phyloP scores from a whole-genome alignment of 2,329 filamentous ascomycete species.

The Colletotrichum falcatum region DNA sequence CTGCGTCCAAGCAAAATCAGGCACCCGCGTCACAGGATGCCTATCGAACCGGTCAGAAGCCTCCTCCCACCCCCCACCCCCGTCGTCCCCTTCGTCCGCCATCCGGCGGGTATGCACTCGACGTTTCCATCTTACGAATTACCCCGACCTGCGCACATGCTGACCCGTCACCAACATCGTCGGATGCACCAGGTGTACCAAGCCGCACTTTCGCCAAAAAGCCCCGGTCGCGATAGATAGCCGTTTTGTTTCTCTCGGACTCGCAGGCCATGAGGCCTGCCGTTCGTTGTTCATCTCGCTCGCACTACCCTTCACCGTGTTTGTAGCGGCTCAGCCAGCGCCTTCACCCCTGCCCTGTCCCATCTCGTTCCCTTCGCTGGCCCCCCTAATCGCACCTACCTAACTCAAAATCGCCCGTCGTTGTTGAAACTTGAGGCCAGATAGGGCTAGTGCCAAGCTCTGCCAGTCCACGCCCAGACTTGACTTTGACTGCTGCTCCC shows the following conservation, averaged over 20 bases:
- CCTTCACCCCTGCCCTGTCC: constrained; percentile 20
- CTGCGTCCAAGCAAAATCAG: constrained; percentile 2
- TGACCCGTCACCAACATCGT: constrained; percentile 16
- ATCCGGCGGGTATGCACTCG: constrained; percentile 15
- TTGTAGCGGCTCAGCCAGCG: background rate
- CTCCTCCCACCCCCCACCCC: too few species aligned
- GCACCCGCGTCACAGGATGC: constrained; percentile 25
- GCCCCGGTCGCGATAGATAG: constrained; percentile 14
- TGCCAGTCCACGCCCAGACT: constrained; percentile 30
- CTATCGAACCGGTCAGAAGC: constrained; percentile 21
- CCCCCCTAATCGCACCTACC: constrained; percentile 22
- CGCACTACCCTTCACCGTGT: constrained; percentile 24
- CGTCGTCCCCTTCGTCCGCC: constrained; percentile 15
- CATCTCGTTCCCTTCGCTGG: constrained; percentile 21
- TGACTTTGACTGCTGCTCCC: constrained; percentile 15
- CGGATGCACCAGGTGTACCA: constrained; percentile 1
- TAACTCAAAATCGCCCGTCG: constrained; percentile 14
- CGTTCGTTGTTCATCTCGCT: constrained; percentile 2
- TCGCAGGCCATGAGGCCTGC: constrained; percentile 2
- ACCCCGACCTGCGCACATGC: background rate
- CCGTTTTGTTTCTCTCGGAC: constrained; percentile 2
- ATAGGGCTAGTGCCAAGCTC: constrained; percentile 17
- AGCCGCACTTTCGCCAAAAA: constrained; percentile 5
- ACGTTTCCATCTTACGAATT: constrained; percentile 29
- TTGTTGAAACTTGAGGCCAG: constrained; percentile 25